Evolutionary conservation across 2,329 filamentous ascomycete species (phyloP), one percentile per base, ranked within the genome.

Genomic region (Hansfordia pulvinata): DNA sequence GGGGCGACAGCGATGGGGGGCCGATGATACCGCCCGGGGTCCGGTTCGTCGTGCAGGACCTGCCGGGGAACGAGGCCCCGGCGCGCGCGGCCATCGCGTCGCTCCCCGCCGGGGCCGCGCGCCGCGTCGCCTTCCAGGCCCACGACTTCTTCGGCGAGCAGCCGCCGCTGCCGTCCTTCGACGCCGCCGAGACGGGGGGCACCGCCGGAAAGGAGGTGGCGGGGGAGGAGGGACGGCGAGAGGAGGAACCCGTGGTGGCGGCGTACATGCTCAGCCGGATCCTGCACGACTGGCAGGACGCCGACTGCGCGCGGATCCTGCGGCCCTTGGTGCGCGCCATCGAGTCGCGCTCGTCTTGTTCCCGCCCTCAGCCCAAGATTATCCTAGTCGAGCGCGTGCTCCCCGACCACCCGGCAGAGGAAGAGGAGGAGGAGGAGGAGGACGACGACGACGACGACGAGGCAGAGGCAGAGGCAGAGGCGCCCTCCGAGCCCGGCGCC

Each of bases 261-360:
- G 35, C 45, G 5, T 58, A 56, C 32, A 38, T 52, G 13, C 44
- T 56, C 18, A 46, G 53, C 14, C 46, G 42, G 32, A 44, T 54
- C 8, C 35, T 57, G 14, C 56, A 59, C 32, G 55, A 60, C 29
- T 56, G 47, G 48, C 39, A 39, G 12, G 51, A 57, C 27, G 36
- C 40, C 12, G 44, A 56, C 17, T 45, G 43, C 17, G 37, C 48
- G n/a, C 39, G 34, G 7, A 54, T 58, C 17, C 35, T 58, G 20
- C 34, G 34, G 15, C 37, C 40, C 4, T 20, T 56, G 4, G 33
- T 51, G 2, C 47, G 51, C 3, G 52, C 43, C 3, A 28, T 57
- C 28, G 45, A 45, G 32, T 34, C 21, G 3, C 23, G 31, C 18
- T 30, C 30, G 4, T 25, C 35, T 10, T n/a, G n/a, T n/a, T n/a